phyloP scores from a whole-genome alignment of 306 rosid genomes.

The Citrullus amarus region DNA sequence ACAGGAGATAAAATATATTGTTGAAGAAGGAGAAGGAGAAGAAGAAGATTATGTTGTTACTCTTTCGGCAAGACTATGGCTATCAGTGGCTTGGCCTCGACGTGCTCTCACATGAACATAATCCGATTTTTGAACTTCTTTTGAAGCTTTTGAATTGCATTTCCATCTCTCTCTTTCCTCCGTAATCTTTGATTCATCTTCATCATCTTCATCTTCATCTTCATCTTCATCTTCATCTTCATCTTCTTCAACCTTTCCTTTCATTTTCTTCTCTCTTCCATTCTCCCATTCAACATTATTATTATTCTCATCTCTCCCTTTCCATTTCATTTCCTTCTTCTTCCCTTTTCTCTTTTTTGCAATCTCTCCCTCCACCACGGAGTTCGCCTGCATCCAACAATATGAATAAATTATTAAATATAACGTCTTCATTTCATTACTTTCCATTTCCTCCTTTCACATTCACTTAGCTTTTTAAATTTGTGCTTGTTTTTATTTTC shows the following conservation, averaged over 20 bases:
- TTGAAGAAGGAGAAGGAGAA: no score
- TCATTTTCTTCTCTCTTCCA: slow-evolving; percentile 36
- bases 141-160: slow-evolving; percentile 52
- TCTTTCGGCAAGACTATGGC: slow-evolving; percentile 88
- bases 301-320: slow-evolving; percentile 14
- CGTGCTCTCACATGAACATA: slow-evolving; percentile 86
- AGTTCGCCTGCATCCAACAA: neutral
- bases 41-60: slow-evolving; percentile 22
- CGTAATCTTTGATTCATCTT: slow-evolving; percentile 35
- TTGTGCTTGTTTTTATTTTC: no score
- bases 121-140: slow-evolving; percentile 53
- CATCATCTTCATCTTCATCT: slow-evolving; percentile 20
- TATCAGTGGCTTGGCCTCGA: slow-evolving; percentile 90
- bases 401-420: neutral
- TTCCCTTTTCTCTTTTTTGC: slow-evolving; percentile 52
- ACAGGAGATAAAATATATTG: no score
- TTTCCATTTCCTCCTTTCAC: no score
- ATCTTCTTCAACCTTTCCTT: slow-evolving; percentile 23
- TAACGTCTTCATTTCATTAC: no score
- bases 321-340: slow-evolving; percentile 16
- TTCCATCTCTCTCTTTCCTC: slow-evolving; percentile 35
- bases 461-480: no score
- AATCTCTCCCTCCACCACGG: slow-evolving; percentile 21
- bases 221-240: slow-evolving; percentile 13
- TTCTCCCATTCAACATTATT: slow-evolving; percentile 13